Conservation (phyloP, 371 early-diverging fungal genomes). For the Blakeslea trispora region DNA sequence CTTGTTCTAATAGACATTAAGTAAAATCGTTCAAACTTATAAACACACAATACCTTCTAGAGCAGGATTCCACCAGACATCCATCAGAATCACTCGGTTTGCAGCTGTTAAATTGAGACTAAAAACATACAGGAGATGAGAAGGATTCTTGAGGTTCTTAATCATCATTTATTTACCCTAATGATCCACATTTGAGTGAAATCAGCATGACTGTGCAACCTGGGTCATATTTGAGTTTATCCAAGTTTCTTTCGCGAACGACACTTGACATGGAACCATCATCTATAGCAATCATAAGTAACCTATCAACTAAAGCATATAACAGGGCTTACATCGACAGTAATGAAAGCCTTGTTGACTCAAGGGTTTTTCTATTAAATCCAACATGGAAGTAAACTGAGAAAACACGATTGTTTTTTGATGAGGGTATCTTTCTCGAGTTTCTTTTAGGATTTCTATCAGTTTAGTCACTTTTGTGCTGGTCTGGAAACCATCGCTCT, state of each 20-base stretch:
- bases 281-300: constrained; percentile 50
- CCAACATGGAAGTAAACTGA: constrained; percentile 83
- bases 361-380: constrained; percentile 72
- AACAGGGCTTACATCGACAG: constrained; percentile 51
- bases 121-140: background rate
- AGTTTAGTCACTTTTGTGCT: constrained; percentile 57
- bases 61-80: constrained; percentile 91
- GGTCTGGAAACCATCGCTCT: constrained; percentile 13
- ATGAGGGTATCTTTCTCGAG: constrained; percentile 29
- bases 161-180: constrained; percentile 52
- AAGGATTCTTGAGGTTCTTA: constrained; percentile 3
- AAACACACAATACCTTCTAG: constrained; percentile 75
- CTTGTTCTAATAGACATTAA: constrained; percentile 56
- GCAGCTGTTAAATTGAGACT: constrained; percentile 79
- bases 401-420: constrained; percentile 86
- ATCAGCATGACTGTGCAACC: constrained; percentile 66
- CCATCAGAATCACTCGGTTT: constrained; percentile 71
- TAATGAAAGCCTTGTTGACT: constrained; percentile 57
- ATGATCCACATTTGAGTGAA: constrained; percentile 66
- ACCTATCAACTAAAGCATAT: constrained; percentile 22
- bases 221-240: constrained; percentile 54
- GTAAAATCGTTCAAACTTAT: background rate
- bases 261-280: constrained; percentile 42
- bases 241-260: constrained; percentile 51
- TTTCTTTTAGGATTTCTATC: constrained; percentile 44